phyloP scores from a whole-genome alignment of 306 rosid species.

The Glycine tomentella region DNA sequence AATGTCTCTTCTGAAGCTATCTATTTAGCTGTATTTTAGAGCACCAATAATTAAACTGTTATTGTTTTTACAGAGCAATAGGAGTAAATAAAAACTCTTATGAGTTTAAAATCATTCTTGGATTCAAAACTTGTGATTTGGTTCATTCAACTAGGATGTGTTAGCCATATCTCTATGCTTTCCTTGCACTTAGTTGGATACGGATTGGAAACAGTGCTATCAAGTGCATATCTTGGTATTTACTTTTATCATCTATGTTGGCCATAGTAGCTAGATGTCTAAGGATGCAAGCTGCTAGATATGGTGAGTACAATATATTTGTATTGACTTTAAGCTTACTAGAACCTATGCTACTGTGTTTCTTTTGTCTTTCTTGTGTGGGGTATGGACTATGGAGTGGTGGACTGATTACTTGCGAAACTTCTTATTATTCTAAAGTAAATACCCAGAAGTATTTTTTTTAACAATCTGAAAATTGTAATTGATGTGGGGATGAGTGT shows the following conservation, averaged over 20 bases:
- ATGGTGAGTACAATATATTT: no score
- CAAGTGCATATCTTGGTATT: not conserved
- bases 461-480: not conserved
- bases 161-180: not conserved
- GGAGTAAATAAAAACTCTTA: not conserved
- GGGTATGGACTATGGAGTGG: not conserved
- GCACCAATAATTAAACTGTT: not conserved
- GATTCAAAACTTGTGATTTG: not conserved
- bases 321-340: no score
- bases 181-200: not conserved
- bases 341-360: no score
- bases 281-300: no score
- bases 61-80: not conserved
- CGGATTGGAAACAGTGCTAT: not conserved
- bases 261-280: no score
- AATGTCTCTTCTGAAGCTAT: not conserved
- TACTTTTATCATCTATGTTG: constrained; percentile 3
- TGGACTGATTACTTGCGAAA: not conserved
- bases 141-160: not conserved
- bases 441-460: not conserved
- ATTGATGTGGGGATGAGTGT: not conserved
- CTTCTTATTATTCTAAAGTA: not conserved
- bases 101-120: not conserved
- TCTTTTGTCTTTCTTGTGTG: not conserved
- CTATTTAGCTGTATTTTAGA: not conserved